Evolutionary conservation across 441 rosid genomes (phyloP), one percentile per base, ranked within the genome.

Genomic region (Kokia cookei): DNA sequence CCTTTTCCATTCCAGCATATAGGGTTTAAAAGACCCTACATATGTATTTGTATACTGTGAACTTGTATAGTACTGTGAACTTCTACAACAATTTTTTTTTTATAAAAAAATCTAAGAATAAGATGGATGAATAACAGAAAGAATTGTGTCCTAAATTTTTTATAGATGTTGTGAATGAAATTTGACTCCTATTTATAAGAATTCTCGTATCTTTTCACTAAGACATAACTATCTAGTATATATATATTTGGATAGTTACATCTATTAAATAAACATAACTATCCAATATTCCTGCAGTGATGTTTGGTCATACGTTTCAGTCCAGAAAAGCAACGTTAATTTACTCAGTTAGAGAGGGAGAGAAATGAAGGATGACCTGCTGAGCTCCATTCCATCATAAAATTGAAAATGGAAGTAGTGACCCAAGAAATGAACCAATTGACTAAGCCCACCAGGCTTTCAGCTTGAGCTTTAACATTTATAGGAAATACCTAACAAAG

Each of bases 381-480:
- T 61, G 88, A 73, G 35, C 81, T 85, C 92, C 92, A 88, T 51
- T 86, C 83, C 69, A 84, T 11, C 88, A 88, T 83, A 73, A 88
- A 88, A 59, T 83, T 84, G 84, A 80, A 88, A 4, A 83, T 69
- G 50, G 80, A 87, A 4, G 84, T 75, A 51, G 75, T 65, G 48
- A 84, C 64, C 86, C 84, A 84, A 70, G 86, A 42, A 68, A 77
- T 63, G 1, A 83, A 76, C 89, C 88, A 86, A 57, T 84, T 79
- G 60, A 78, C 81, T 14, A 88, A 70, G 7, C 85, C 79, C 60
- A 79, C 88, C 14, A 84, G 17, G 66, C 85, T 84, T 42, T 85
- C 88, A 3, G 86, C 86, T 24, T 85, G 77, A 4, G 83, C 88
- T 76, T 86, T 84, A 0, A 86, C 72, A 72, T 83, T 81, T 47